Evolutionary conservation across 1,139 yeast species (phyloP), one percentile per base, ranked within the genome.

Genomic region (Nakaseomyces delphensis): DNA sequence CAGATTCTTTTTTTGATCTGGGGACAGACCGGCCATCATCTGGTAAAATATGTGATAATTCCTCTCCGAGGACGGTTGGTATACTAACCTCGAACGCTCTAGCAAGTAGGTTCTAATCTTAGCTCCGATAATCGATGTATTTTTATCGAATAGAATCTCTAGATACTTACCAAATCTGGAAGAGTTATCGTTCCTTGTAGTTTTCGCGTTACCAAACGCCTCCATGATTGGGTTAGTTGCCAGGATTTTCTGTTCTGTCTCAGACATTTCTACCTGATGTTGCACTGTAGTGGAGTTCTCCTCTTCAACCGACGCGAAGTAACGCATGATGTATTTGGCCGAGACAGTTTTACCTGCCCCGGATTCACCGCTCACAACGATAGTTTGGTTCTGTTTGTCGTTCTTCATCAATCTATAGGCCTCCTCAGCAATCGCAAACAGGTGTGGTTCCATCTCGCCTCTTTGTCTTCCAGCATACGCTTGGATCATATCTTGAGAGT

Each of bases 181-280:
- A 32, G 97, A 91, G 65, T 91, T 91, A 65, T 91, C 97, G 62
- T 91, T 91, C 69, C 98, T 79, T 3, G 95, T 87, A 3, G 98
- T 91, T 64, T 91, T 91, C 11, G 98, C 97, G 62, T 91, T 91
- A 72, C 98, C 98, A 64, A 91, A 91, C 1, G 97, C 94, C 67
- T 91, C 98, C 93, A 91, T 87, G 54, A 91, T 91, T 4, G 98
- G 98, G 62, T 91, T 91, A 1, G 98, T 91, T 14, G 98, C 98
- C 59, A 91, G 72, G 45, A 91, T 93, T 66, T 85, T 96, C 60
- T 85, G 83, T 66, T 91, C 98, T 24, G 93, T 93, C 47, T 83
- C 84, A 37, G 94, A 82, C 82, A 91, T 81, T 50, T 85, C 89
- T 39, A 79, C 74, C 47, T 67, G 68, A 53, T 72, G 49, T 38